Base-by-base conservation (phyloP, 164 flowering plant species). In the Macadamia tetraphylla region DNA sequence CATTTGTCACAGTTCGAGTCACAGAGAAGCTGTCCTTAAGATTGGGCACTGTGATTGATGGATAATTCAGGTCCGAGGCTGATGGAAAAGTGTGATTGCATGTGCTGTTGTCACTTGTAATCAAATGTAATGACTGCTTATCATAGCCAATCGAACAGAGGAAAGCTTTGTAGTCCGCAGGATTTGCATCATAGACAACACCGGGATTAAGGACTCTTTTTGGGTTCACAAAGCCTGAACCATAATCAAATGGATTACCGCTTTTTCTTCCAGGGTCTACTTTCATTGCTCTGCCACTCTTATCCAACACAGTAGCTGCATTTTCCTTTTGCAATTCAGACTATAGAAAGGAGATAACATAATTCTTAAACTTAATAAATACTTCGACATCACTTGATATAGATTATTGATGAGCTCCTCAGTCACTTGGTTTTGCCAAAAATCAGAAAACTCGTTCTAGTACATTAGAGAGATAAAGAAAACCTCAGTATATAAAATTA, bases 121-220 rank as follows among this genome's bases (percentile, higher is more conserved):
- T 67, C 67, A 79, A 62, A 35, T 70, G 80, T 43, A 90, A 70
- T 11, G 79, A 73, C 65, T 70, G 72, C 67, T 78, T 72, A 46
- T 78, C 83, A 57, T 85, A 87, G 32, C 88, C 90, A 43, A 86
- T 73, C n/a, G 93, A 85, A 65, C 96, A 90, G 15, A 90, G 91
- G 75, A 90, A 90, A 6, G 69, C 72, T 70, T 73, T 81, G 76
- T 83, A 85, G 68, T 88, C 93, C 29, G 40, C 6, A 0, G 85
- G 76, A 49, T 73, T 62, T n/a, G 78, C 68, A 65, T 90, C 96
- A 48, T 90, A 90, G 69, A 90, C 29, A 12, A 90, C 88, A 32
- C 96, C 96, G 44, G 96, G 93, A 72, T 87, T 78, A 51, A 88
- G 86, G 62, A 81, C 89, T 70, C 72, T 72, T 35, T 66, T 77